These are phyloP conservation scores for Kokia cookei DNA, from an alignment of 441 rosid genomes.

Conservation along the genomic window DNA sequence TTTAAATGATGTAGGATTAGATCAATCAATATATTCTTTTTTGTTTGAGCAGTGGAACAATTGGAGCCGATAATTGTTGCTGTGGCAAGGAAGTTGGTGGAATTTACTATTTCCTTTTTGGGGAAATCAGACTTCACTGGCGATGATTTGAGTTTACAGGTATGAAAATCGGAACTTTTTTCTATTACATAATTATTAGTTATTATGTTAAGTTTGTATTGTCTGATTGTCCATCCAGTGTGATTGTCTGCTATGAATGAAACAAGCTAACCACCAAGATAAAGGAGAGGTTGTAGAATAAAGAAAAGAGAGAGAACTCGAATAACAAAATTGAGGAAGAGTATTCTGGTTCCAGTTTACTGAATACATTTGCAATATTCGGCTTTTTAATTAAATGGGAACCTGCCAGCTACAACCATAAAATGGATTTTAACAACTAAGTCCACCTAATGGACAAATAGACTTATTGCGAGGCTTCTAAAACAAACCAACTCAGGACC, in stretches of 20 bases:
- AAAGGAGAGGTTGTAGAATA: not conserved
- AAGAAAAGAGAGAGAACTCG: not conserved
- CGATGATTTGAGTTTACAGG: conserved; percentile 70
- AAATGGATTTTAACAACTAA: not conserved
- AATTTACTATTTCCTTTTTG: conserved; percentile 79
- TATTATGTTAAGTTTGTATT: not conserved
- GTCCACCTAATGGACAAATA: not conserved
- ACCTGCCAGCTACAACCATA: not conserved
- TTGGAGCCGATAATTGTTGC: conserved; percentile 68
- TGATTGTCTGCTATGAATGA: not conserved
- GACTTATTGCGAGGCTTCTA: not conserved
- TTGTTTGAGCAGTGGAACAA: conserved; percentile 57
- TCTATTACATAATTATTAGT: not conserved
- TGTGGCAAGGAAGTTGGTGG: conserved; percentile 67
- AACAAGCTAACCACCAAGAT: not conserved
- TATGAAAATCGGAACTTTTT: conserved; percentile 21
- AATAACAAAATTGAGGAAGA: not conserved
- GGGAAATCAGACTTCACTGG: conserved; percentile 54
- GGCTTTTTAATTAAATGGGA: not conserved
- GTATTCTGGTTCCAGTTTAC: not conserved
- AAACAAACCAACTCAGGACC: not conserved
- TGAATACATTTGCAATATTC: not conserved
- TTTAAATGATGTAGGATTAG: not conserved
- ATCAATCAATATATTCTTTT: conserved; percentile 5
- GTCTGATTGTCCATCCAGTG: not conserved